Conservation (phyloP, 164 flowering plant genomes). For the Warburgia ugandensis region DNA sequence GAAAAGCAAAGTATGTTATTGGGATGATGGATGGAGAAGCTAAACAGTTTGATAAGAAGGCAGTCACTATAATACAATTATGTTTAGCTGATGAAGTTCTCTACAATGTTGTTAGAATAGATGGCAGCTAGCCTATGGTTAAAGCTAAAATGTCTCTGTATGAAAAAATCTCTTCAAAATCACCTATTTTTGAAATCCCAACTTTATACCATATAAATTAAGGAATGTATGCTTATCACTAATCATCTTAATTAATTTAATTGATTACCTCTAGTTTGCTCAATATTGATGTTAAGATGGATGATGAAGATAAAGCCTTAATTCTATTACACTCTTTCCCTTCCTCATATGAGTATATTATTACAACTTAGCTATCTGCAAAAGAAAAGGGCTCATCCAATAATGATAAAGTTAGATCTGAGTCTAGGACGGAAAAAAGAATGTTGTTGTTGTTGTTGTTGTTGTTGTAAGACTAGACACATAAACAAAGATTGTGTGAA, state of each 20-base stretch:
- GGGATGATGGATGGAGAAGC: background rate
- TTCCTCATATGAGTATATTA: no score
- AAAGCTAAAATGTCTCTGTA: background rate
- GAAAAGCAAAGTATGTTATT: background rate
- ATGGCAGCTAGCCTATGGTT: background rate
- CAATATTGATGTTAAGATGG: slow-evolving; percentile 3
- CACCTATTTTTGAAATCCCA: no score
- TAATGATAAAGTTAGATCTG: background rate
- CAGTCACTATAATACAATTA: background rate
- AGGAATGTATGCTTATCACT: no score
- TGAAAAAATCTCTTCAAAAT: slow-evolving; percentile 1
- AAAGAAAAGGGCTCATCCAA: background rate
- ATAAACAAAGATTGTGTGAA: background rate
- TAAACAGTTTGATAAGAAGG: background rate
- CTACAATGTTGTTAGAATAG: no score
- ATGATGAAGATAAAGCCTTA: background rate
- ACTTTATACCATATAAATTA: no score
- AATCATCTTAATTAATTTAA: no score
- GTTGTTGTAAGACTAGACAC: background rate
- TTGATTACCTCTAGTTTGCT: no score
- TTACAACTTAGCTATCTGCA: background rate
- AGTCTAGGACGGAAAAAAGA: background rate
- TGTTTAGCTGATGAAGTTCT: no score
- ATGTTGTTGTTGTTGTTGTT: background rate
- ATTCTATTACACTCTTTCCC: background rate